phyloP scores from a whole-genome alignment of 169 alveolate species.

The Cryptosporidium sp. region DNA sequence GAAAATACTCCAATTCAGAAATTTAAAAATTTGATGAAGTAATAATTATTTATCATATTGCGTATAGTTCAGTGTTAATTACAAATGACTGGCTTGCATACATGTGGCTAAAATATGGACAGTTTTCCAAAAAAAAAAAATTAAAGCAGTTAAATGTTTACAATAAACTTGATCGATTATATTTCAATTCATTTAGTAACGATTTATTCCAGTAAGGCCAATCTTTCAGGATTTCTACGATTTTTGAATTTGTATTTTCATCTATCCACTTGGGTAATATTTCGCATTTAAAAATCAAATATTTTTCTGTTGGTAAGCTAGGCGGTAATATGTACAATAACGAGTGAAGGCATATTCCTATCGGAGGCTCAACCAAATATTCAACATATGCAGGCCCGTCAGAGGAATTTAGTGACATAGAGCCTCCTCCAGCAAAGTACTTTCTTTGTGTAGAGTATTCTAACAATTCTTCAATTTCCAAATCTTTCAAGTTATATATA shows the following conservation, averaged over 20 bases:
- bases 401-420: slow-evolving; percentile 4
- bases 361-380: slow-evolving; percentile 39
- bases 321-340: slow-evolving; percentile 45
- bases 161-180: not conserved
- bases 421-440: slow-evolving; percentile 68
- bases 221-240: not conserved
- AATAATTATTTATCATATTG: not conserved
- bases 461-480: not conserved
- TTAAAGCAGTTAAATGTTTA: not conserved
- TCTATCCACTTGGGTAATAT: slow-evolving; percentile 45
- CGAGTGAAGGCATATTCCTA: slow-evolving; percentile 66
- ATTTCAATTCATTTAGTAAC: not conserved
- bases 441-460: not conserved
- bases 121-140: too few species aligned
- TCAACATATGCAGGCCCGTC: slow-evolving; percentile 6
- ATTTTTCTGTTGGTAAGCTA: not conserved
- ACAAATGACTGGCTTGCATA: not conserved
- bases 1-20: not conserved
- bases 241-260: not conserved
- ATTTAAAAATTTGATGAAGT: too few species aligned
- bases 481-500: not conserved
- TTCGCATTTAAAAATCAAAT: slow-evolving; percentile 22
- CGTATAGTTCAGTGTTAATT: not conserved
- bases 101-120: not conserved
- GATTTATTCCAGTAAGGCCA: slow-evolving; percentile 53